phyloP scores from a whole-genome alignment of 768 basidiomycete genomes.

The Lactifluus volemus region DNA sequence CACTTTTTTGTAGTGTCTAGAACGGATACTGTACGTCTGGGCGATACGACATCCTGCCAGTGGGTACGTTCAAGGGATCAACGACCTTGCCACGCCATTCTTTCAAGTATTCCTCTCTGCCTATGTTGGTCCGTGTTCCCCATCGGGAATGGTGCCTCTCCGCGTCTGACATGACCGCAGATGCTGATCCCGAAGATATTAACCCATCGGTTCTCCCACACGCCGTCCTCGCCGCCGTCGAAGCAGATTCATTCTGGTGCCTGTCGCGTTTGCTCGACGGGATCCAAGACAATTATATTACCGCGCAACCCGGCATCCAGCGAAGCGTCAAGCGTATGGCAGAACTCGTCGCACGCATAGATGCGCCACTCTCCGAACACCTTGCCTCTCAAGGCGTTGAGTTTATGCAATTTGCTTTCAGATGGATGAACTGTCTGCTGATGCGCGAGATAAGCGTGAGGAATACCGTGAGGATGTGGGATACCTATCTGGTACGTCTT shows the following conservation, averaged over 20 bases:
- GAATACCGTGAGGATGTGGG: constrained; percentile 99
- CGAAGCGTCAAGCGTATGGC: constrained; percentile 90
- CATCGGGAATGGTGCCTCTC: background rate
- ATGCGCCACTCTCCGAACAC: constrained; percentile 81
- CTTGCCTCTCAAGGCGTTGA: constrained; percentile 88
- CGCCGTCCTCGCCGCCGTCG: constrained; percentile 70
- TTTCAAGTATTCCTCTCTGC: constrained; percentile 94
- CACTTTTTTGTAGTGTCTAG: constrained; percentile 56
- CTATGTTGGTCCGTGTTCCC: constrained; percentile 65
- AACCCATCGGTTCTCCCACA: constrained; percentile 70
- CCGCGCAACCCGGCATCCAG: constrained; percentile 93
- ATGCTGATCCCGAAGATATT: constrained; percentile 84
- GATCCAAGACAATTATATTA: constrained; percentile 98
- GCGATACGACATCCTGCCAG: constrained; percentile 97
- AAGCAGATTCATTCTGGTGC: constrained; percentile 99
- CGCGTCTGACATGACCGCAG: constrained; percentile 32
- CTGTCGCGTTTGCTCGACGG: constrained; percentile 90
- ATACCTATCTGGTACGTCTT: constrained; percentile 83
- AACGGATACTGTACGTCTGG: constrained; percentile 97
- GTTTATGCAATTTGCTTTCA: constrained; percentile 99
- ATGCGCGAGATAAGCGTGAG: constrained; percentile 97
- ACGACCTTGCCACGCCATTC: constrained; percentile 96
- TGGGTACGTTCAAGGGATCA: constrained; percentile 98
- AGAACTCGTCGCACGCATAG: constrained; percentile 84
- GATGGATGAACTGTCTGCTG: constrained; percentile 99